Base-by-base conservation (phyloP, 2,329 filamentous ascomycete species). In the Trichoderma sp. region DNA sequence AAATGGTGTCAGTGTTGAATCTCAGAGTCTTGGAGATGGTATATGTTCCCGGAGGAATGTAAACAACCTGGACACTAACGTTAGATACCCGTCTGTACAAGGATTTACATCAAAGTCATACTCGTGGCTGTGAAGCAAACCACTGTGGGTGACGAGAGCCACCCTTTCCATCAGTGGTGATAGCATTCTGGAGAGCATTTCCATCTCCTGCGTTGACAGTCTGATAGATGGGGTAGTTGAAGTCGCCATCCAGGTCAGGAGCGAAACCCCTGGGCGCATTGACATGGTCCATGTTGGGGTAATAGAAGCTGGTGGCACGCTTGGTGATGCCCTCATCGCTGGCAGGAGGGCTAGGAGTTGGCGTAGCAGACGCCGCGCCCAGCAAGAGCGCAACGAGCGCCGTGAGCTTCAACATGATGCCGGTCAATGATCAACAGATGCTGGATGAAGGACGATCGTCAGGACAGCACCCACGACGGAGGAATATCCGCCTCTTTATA, bases 1-100 rank as follows among this genome's bases (percentile, higher is more conserved):
- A 77, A 41, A 87, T 83, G 6, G 85, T 87, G 64, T 86, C 85
- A 0, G 85, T 86, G 72, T 85, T 84, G 83, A 86, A 84, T 5
- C 78, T 68, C 41, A 87, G 84, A 1, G 85, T 86, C 64, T 82
- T 69, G 74, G 79, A 81, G 69, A 87, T 79, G 50, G 81, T 79
- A 76, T 87, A 87, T 8, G 83, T 85, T 59, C 85, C 86, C 1
- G 85, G 82, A 0, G 85, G 85, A 56, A 87, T 82, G 69, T 86
- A 87, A 4, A 87, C 85, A 33, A 86, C 76, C 79, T 79, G 21
- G 16, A 21, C 27, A 50, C n/a, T 3, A 24, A 5, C 27, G 71
- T 73, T 38, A 73, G 71, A 11, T 31, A 33, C 38, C 12, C 14
- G 24, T 33, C 21, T 38, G 4, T 27, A 29, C 29, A 66, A 8